A percentile compares a stretch with the other conserved stretches of the same genome.
These are phyloP conservation scores for Colletotrichum sp. DNA, from an alignment of 2,329 filamentous ascomycete genomes.

Conservation along the genomic window DNA sequence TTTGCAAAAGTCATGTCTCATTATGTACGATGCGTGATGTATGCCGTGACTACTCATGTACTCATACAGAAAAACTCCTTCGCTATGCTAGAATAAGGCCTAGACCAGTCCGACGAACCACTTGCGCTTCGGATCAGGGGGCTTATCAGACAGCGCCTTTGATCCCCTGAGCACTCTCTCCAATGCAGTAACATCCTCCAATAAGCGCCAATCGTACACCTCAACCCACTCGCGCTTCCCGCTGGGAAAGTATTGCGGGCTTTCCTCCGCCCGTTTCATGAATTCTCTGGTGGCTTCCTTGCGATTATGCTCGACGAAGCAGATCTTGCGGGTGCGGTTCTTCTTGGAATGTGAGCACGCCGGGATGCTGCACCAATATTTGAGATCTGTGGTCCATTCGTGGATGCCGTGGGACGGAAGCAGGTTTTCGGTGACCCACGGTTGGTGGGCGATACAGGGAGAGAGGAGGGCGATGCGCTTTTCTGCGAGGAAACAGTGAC, in stretches of 20 bases:
- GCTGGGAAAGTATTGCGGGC: constrained; percentile 28
- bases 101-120: constrained; percentile 50
- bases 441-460: constrained; percentile 41
- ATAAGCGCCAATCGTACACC: constrained; percentile 52
- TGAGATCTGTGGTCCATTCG: constrained; percentile 35
- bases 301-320: constrained; percentile 42
- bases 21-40: background rate
- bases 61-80: background rate
- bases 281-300: constrained; percentile 34
- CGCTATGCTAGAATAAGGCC: background rate
- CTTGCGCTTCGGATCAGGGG: constrained; percentile 44
- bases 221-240: constrained; percentile 40
- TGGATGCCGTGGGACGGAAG: constrained; percentile 47
- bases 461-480: constrained; percentile 44
- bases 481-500: constrained; percentile 39
- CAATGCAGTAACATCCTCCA: constrained; percentile 43
- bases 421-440: constrained; percentile 40
- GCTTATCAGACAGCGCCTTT: background rate
- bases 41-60: background rate
- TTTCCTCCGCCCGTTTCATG: constrained; percentile 34
- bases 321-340: constrained; percentile 11
- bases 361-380: constrained; percentile 33
- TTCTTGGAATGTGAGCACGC: background rate
- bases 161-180: constrained; percentile 34
- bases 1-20: background rate